Percentiles rank a stretch among this genome's conserved stretches.
Conservation (phyloP, 768 basidiomycete genomes). For the Tubosaeta brunneosetosa region DNA sequence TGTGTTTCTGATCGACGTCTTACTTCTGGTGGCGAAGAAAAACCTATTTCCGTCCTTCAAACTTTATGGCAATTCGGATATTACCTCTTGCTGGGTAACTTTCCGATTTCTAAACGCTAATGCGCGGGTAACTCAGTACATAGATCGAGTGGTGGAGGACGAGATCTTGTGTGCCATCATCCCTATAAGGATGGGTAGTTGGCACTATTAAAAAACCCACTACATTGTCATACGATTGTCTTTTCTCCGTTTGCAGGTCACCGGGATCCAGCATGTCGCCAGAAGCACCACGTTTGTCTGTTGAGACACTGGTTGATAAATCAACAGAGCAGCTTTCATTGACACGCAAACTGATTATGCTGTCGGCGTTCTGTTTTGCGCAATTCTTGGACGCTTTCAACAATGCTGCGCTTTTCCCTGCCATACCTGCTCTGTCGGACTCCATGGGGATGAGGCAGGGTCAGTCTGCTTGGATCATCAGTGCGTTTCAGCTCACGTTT, state of each 20-base stretch:
- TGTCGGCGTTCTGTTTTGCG: constrained; percentile 37
- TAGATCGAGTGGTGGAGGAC: neutral
- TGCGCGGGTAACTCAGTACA: neutral
- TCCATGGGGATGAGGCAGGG: constrained; percentile 7
- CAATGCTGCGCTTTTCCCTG: constrained; percentile 38
- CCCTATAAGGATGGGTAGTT: neutral
- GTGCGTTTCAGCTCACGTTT: constrained; percentile 45
- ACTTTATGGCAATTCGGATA: neutral
- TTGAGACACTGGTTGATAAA: constrained; percentile 1
- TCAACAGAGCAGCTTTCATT: constrained; percentile 14
- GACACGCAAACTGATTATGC: constrained; percentile 27
- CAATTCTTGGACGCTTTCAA: constrained; percentile 43
- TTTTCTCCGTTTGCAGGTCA: neutral
- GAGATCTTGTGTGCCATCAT: neutral
- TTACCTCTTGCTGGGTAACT: neutral
- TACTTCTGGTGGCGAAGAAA: neutral
- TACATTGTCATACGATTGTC: neutral
- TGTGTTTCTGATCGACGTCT: neutral
- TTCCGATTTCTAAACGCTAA: neutral
- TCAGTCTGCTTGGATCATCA: constrained; percentile 35
- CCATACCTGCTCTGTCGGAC: constrained; percentile 33
- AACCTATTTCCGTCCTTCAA: neutral
- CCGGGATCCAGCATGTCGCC: constrained; percentile 4
- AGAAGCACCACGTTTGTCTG: neutral
- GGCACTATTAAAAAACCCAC: too few relatives aligned